These are phyloP conservation scores for Metschnikowia rubicola DNA, from an alignment of 805 yeast genomes.

Conservation along the genomic window DNA sequence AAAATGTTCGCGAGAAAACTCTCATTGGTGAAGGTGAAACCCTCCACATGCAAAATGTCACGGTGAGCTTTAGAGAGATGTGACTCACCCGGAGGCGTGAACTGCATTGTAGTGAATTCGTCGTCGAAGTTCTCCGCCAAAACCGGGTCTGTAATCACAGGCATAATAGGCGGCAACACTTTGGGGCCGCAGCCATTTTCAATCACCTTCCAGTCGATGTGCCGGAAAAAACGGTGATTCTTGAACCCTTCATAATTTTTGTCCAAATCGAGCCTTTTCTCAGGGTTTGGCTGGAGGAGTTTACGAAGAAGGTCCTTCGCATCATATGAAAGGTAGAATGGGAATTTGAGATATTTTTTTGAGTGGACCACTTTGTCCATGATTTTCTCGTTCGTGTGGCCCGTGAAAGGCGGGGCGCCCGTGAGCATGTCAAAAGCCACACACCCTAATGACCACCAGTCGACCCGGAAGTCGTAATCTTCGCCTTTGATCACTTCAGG, in stretches of 20 bases:
- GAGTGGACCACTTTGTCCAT: conserved; percentile 67
- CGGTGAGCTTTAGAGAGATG: conserved; percentile 1
- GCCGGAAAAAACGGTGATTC: conserved; percentile 72
- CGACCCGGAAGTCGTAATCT: conserved; percentile 74
- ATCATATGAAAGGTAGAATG: conserved; percentile 73
- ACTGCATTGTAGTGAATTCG: conserved; percentile 71
- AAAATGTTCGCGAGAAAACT: conserved; percentile 24
- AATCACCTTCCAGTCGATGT: conserved; percentile 64
- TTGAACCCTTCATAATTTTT: conserved; percentile 51
- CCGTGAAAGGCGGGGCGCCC: conserved; percentile 87
- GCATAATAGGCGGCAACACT: conserved; percentile 73
- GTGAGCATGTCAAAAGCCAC: conserved; percentile 75
- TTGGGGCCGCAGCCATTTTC: conserved; percentile 42
- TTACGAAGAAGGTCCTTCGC: conserved; percentile 72
- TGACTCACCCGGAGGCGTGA: conserved; percentile 26
- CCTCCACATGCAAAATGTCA: conserved; percentile 39
- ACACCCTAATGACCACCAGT: conserved; percentile 93
- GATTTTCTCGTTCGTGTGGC: conserved; percentile 70
- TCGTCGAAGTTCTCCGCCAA: conserved; percentile 81
- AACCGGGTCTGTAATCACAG: conserved; percentile 74
- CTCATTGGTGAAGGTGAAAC: conserved; percentile 41
- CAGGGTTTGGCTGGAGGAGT: conserved; percentile 65
- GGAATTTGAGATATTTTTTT: conserved; percentile 58
- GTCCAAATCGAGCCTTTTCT: conserved; percentile 53
- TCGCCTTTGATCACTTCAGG: conserved; percentile 83